A percentile compares a stretch with the other conserved stretches of the same genome.
phyloP scores from a whole-genome alignment of 768 basidiomycete genomes.

The Guyanaporus albipodus region DNA sequence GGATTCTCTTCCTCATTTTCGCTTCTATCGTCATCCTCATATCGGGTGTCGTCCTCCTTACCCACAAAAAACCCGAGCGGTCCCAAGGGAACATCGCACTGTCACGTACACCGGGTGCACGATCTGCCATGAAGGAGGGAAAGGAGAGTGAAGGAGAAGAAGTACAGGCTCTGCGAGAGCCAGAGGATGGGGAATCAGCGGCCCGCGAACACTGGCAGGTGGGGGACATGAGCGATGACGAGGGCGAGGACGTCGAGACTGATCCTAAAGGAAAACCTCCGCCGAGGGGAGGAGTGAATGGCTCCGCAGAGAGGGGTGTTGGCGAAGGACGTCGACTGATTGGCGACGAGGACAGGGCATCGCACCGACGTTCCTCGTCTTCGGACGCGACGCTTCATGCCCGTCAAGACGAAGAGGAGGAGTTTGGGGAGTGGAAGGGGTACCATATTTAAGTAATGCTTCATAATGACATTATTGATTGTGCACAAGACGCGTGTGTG shows the following conservation, averaged over 20 bases:
- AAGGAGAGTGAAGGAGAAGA: slow-evolving; percentile 35
- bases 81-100: slow-evolving; percentile 27
- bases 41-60: slow-evolving; percentile 87
- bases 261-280: slow-evolving; percentile 34
- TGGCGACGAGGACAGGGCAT: slow-evolving; percentile 32
- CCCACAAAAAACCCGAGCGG: slow-evolving; percentile 83
- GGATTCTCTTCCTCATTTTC: slow-evolving; percentile 87
- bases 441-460: not conserved
- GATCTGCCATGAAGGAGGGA: slow-evolving; percentile 20
- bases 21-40: slow-evolving; percentile 84
- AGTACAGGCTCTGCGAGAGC: slow-evolving; percentile 32
- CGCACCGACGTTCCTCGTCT: slow-evolving; percentile 33
- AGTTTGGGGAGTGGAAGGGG: slow-evolving; percentile 34
- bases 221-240: slow-evolving; percentile 68
- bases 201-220: slow-evolving; percentile 58
- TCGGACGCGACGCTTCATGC: slow-evolving; percentile 35
- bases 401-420: slow-evolving; percentile 26
- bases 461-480: too few relatives aligned
- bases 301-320: slow-evolving; percentile 8
- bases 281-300: slow-evolving; percentile 17
- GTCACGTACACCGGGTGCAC: slow-evolving; percentile 21
- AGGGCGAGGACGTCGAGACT: slow-evolving; percentile 40
- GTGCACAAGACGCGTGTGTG: slow-evolving; percentile 14
- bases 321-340: slow-evolving; percentile 41
- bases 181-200: slow-evolving; percentile 37